Conservation (phyloP, 2,329 filamentous ascomycete genomes). For the Phymatotrichopsis omnivora region DNA sequence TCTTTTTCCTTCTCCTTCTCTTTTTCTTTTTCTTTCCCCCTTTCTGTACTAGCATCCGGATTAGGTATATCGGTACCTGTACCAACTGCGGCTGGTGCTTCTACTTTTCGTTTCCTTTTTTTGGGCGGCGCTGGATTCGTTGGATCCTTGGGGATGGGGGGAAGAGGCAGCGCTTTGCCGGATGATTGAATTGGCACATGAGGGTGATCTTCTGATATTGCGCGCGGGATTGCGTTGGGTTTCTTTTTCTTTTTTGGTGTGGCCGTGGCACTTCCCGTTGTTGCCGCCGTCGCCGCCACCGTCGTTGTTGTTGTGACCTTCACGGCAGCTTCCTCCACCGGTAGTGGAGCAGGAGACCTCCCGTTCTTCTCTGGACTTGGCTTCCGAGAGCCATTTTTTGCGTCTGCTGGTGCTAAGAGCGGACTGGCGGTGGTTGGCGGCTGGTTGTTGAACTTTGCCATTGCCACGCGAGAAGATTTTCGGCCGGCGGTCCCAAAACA, state of each 20-base stretch:
- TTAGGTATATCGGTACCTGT: neutral
- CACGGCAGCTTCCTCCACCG: neutral
- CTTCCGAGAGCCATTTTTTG: conserved; percentile 15
- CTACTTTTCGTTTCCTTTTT: conserved; percentile 25
- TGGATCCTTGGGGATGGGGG: conserved; percentile 1
- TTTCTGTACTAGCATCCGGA: neutral
- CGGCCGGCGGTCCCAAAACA: conserved; percentile 24
- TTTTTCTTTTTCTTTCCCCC: neutral
- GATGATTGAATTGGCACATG: conserved; percentile 2
- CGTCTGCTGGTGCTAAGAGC: neutral
- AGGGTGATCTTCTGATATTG: conserved; percentile 1
- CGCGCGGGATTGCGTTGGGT: neutral
- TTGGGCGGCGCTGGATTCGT: conserved; percentile 7
- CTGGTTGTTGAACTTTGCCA: conserved; percentile 26
- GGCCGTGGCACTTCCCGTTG: neutral
- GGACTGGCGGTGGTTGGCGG: neutral
- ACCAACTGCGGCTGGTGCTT: conserved; percentile 5
- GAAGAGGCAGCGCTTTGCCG: conserved; percentile 7
- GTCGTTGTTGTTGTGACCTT: conserved; percentile 2
- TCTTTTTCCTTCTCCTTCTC: neutral
- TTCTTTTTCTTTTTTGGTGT: conserved; percentile 29
- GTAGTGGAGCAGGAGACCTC: conserved; percentile 12
- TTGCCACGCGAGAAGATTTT: conserved; percentile 23
- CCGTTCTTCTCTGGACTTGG: conserved; percentile 24
- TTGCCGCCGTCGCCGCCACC: neutral